These are phyloP conservation scores for Amniculicola lignicola DNA, from an alignment of 495 filamentous ascomycete species.

Conservation along the genomic window DNA sequence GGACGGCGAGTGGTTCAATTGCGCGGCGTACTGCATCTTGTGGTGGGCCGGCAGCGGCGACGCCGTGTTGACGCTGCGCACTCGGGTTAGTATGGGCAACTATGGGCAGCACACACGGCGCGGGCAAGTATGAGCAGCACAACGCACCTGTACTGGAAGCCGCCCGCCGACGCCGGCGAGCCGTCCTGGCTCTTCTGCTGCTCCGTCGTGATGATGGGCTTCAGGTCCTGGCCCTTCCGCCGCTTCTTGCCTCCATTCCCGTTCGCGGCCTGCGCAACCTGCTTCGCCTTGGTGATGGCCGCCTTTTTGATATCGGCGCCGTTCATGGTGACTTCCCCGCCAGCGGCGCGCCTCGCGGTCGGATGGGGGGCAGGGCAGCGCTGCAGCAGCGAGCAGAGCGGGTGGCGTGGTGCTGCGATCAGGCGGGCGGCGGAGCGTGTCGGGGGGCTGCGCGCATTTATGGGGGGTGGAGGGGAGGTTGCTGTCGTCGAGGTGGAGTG, in stretches of 20 bases:
- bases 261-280: slow-evolving; percentile 47
- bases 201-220: slow-evolving; percentile 42
- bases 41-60: slow-evolving; percentile 49
- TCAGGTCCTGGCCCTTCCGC: slow-evolving; percentile 44
- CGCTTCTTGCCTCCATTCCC: slow-evolving; percentile 45
- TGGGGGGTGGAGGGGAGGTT: background rate
- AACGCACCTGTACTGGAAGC: slow-evolving; percentile 36
- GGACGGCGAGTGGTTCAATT: slow-evolving; percentile 69
- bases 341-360: background rate
- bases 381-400: slow-evolving; percentile 7
- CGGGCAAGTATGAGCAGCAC: background rate
- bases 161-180: slow-evolving; percentile 34
- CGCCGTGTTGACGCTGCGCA: slow-evolving; percentile 41
- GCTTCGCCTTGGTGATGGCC: slow-evolving; percentile 74
- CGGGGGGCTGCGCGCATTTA: slow-evolving; percentile 22
- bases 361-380: background rate
- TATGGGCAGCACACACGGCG: background rate
- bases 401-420: slow-evolving; percentile 7
- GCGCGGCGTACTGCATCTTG: slow-evolving; percentile 47
- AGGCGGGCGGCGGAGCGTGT: slow-evolving; percentile 26
- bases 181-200: slow-evolving; percentile 43
- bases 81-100: slow-evolving; percentile 3
- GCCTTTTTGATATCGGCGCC: slow-evolving; percentile 69
- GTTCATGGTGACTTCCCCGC: slow-evolving; percentile 59
- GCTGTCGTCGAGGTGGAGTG: background rate